Percentiles rank a stretch among this genome's conserved stretches.
Conservation (phyloP, 2,329 filamentous ascomycete species). For the Penicillium sp. region DNA sequence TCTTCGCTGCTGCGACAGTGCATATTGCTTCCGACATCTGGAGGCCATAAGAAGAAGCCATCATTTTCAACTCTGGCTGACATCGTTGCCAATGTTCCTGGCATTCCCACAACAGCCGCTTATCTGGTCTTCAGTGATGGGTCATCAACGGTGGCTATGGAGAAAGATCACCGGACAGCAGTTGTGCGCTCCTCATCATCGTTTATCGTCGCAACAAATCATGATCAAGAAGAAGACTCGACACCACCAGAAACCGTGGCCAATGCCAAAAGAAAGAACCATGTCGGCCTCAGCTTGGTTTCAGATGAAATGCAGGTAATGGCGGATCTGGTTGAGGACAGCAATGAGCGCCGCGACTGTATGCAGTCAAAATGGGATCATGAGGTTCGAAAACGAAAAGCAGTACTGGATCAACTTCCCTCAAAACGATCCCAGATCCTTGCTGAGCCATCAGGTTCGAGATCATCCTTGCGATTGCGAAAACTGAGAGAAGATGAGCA, state of each 20-base stretch:
- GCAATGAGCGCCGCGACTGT: constrained; percentile 34
- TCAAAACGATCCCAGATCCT: background rate
- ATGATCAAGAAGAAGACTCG: constrained; percentile 42
- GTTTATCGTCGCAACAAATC: constrained; percentile 61
- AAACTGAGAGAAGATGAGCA: constrained; percentile 7
- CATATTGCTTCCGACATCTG: constrained; percentile 35
- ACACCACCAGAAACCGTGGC: constrained; percentile 19
- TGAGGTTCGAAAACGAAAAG: constrained; percentile 19
- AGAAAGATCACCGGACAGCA: constrained; percentile 56
- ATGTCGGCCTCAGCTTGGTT: constrained; percentile 17
- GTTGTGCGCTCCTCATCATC: constrained; percentile 45
- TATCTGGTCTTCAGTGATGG: constrained; percentile 60
- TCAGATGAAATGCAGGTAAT: constrained; percentile 19
- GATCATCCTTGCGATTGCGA: constrained; percentile 12
- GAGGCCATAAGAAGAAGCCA: background rate
- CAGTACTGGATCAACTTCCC: constrained; percentile 1
- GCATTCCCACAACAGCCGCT: constrained; percentile 52
- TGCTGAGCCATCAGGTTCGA: constrained; percentile 8
- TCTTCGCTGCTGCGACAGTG: constrained; percentile 51
- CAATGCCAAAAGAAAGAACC: constrained; percentile 17
- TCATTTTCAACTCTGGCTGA: constrained; percentile 17
- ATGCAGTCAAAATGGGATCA: constrained; percentile 43
- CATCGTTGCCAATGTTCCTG: constrained; percentile 37
- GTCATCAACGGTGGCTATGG: constrained; percentile 48
- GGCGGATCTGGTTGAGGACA: constrained; percentile 34